Base-by-base conservation (phyloP, 306 rosid genomes). In the Vigna unguiculata region DNA sequence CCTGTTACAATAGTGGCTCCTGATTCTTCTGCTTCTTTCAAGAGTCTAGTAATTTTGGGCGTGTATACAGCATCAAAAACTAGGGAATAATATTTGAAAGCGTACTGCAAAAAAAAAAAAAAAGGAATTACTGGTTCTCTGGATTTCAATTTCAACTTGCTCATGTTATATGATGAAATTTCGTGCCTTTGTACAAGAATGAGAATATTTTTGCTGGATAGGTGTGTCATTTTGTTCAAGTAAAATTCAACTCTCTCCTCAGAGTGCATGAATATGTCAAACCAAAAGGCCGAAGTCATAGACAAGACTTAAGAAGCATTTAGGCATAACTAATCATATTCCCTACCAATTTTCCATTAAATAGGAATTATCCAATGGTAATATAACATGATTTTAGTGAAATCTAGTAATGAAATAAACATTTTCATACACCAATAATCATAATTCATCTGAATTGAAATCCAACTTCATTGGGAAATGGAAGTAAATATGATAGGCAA, bases 21-120 rank as follows among this genome's bases (percentile, higher is more conserved):
- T 41, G 90, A 86, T 74, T 90, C 98, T 71, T 86, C 89, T n/a
- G 98, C 97, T 80, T 94, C 98, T 67, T 74, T 87, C 85, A 94
- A 83, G 67, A 95, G 97, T 87, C 88, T 90, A 38, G 97, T 95
- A 28, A 89, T 82, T 81, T 83, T 89, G 21, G 98, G 98, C 5
- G 93, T 89, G 86, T 95, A 95, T 75, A 95, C 91, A 3, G 97
- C 98, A 74, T 95, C 98, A 10, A 95, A 95, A 78, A 92, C 97
- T 78, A 95, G 78, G 4, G 97, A 86, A 80, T 95, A 95, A 54
- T 21, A 48, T 80, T 74, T 87, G 71, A 95, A 84, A 57, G 90
- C 92, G 74, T 82, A 80, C 98, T 95, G 92, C 81, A 84, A 83
- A 87, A 84, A 83, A 83, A 87, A 84, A 83, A 32, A 76, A 60